Evolutionary conservation across 208 protist genomes (phyloP), one percentile per base, ranked within the genome.

Genomic region (Willaertia magna): DNA sequence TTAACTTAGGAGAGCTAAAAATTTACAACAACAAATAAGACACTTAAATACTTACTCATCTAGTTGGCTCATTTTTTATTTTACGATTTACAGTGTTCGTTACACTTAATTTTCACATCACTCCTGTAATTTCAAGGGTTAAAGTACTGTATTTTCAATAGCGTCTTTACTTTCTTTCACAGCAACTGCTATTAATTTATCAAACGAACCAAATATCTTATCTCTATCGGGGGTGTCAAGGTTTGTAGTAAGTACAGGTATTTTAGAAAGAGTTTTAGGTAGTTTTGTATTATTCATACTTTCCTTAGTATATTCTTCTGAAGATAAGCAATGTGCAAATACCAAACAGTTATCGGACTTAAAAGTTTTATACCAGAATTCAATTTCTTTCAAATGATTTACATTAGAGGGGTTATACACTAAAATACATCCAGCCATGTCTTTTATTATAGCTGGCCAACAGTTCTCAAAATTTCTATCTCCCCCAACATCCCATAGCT

Each of bases 301-400:
- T 67, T 67, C 55, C 34, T 67, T 67, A 14, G 55, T 67, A 9
- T 34, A 30, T 9, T 67, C 55, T 7, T 67, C 55, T 9, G 26
- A 34, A 6, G 55, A 67, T 1, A 34, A 34, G 9, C 55, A 67
- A 67, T 67, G 55, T 34, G 55, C 55, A 67, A 67, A 67, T 34
- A 67, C 34, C 26, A 16, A 67, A 67, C 55, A 67, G 34, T 67
- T 67, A 34, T 67, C 55, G 34, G 26, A 16, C 22, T 67, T 86
- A 86, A 96, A 97, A 43, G 94, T 91, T 87, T 96, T 97, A 89
- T 95, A 90, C 94, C 94, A 97, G 84, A 95, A 87, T 85, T 91
- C 87, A 7, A 97, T 88, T 87, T 97, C 94, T 86, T 92, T 93
- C 87, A 94, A 91, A 20, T 90, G 86, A 67, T 91, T 90, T 74